A percentile compares a stretch with the other conserved stretches of the same genome.
Conservation (phyloP, 768 basidiomycete genomes). For the Leccinum boreale region DNA sequence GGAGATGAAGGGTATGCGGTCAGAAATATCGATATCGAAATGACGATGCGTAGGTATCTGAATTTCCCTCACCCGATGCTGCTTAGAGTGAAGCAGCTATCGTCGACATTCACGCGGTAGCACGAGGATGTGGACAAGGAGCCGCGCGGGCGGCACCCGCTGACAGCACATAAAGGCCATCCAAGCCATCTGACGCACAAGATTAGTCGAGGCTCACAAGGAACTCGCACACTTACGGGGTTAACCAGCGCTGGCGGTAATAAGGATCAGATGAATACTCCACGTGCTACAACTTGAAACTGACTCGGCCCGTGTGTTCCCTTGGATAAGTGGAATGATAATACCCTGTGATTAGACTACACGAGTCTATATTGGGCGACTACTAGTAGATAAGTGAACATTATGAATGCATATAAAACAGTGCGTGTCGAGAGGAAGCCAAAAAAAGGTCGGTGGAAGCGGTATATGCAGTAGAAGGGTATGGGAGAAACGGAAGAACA, state of each 20-base stretch:
- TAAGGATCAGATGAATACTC: background rate
- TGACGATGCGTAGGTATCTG: background rate
- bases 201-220: background rate
- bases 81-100: background rate
- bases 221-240: background rate
- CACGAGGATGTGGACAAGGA: background rate
- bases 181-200: background rate
- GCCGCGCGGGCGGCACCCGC: background rate
- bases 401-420: constrained; percentile 12
- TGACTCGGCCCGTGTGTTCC: background rate
- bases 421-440: constrained; percentile 7
- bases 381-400: constrained; percentile 20
- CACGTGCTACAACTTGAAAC: background rate
- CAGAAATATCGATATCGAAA: background rate
- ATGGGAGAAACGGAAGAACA: constrained; percentile 17
- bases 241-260: background rate
- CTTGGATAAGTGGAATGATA: background rate
- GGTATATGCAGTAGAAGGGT: constrained; percentile 24
- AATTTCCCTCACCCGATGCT: background rate
- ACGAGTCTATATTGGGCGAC: constrained; percentile 21
- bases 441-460: constrained; percentile 7
- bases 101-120: background rate
- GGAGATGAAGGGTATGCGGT: background rate
- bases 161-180: background rate
- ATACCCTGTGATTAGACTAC: constrained; percentile 2